phyloP scores from a whole-genome alignment of 345 rosid genomes.

The Eucalyptus decipiens region DNA sequence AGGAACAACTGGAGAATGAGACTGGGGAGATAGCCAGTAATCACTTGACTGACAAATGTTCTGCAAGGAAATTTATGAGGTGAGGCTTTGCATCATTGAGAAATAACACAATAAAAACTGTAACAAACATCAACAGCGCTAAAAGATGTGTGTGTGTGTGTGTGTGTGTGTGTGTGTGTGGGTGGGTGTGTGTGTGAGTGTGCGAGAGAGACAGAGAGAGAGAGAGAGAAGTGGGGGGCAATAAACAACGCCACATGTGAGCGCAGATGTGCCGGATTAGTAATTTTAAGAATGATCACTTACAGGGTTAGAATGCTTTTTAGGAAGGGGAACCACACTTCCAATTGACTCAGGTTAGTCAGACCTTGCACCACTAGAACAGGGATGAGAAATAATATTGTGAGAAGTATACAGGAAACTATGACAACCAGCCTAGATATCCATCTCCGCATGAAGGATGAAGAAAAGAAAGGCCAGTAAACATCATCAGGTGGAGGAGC shows the following conservation, averaged over 20 bases:
- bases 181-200: accelerated
- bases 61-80: constrained; percentile 34
- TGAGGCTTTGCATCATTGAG: background rate
- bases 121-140: background rate
- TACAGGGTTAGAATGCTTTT: constrained; percentile 61
- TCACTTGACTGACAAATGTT: constrained; percentile 52
- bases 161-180: accelerated
- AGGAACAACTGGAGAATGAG: constrained; percentile 79
- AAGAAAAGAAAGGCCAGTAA: constrained; percentile 92
- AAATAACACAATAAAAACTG: background rate
- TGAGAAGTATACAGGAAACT: constrained; percentile 64
- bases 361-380: constrained; percentile 95
- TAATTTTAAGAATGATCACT: constrained; percentile 2
- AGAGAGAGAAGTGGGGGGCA: background rate
- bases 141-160: background rate
- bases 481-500: constrained; percentile 89
- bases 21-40: constrained; percentile 94
- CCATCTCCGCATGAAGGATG: constrained; percentile 83
- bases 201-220: background rate
- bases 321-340: constrained; percentile 70
- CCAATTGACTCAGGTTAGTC: constrained; percentile 72
- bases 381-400: constrained; percentile 77
- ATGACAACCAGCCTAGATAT: constrained; percentile 57
- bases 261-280: background rate
- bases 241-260: background rate